A percentile compares a stretch with the other conserved stretches of the same genome.
phyloP scores from a whole-genome alignment of 805 yeast species.

The Metschnikowia amazonensis region DNA sequence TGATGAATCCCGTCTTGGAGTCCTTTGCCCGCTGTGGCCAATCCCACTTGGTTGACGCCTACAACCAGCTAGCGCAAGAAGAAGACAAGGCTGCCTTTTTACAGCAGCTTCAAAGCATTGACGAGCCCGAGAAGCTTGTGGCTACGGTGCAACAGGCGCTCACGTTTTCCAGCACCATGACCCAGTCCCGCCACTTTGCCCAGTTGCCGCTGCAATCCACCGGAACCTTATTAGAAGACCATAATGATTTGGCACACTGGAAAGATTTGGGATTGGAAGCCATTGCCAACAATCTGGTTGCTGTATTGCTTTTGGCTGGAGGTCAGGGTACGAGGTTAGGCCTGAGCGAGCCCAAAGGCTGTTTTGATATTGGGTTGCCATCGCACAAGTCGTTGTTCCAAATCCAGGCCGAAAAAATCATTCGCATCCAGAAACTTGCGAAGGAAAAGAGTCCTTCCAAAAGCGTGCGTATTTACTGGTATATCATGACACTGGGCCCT shows the following conservation, averaged over 20 bases:
- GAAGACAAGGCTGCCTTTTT: constrained; percentile 33
- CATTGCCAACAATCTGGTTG: constrained; percentile 70
- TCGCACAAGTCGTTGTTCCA: constrained; percentile 83
- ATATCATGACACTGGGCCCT: constrained; percentile 92
- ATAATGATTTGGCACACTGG: constrained; percentile 36
- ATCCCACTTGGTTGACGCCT: constrained; percentile 48
- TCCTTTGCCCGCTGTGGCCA: constrained; percentile 33
- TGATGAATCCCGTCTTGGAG: neutral
- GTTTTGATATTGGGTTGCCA: constrained; percentile 83
- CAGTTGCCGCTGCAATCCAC: constrained; percentile 47
- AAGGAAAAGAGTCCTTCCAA: constrained; percentile 5
- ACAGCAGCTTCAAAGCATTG: constrained; percentile 40
- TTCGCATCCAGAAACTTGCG: constrained; percentile 58
- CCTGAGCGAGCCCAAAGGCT: constrained; percentile 87
- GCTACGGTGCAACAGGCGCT: constrained; percentile 47
- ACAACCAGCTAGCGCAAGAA: constrained; percentile 33
- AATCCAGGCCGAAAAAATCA: constrained; percentile 84
- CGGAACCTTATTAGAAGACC: constrained; percentile 48
- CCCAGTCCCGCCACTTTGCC: constrained; percentile 29
- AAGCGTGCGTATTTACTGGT: constrained; percentile 59
- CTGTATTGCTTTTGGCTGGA: constrained; percentile 91
- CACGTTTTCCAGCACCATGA: constrained; percentile 26
- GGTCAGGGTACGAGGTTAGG: constrained; percentile 98
- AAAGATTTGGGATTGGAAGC: constrained; percentile 58
- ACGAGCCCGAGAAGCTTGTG: constrained; percentile 40